A percentile compares a stretch with the other conserved stretches of the same genome.
Evolutionary conservation across 306 rosid genomes (phyloP).

Genomic region (Sesbania bispinosa): DNA sequence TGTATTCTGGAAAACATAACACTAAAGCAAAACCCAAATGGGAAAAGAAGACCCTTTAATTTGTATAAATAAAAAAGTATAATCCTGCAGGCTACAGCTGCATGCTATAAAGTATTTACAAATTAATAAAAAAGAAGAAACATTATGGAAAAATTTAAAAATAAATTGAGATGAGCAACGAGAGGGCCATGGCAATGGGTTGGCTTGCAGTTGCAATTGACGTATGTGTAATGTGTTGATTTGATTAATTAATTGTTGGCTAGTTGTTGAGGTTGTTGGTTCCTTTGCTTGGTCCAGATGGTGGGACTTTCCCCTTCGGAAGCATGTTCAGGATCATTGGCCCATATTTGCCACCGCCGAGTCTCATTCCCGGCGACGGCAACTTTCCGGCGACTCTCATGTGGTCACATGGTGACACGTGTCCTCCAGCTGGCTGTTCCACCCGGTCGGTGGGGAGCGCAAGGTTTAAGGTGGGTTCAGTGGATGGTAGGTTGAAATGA

Average conservation of each 20-base stretch:
- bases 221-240: too few relatives aligned
- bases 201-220: too few relatives aligned
- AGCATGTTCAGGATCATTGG: slow-evolving; percentile 55
- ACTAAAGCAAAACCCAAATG: too few relatives aligned
- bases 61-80: too few relatives aligned
- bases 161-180: too few relatives aligned
- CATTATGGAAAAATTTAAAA: too few relatives aligned
- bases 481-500: neutral
- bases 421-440: neutral
- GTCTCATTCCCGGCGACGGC: neutral
- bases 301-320: slow-evolving; percentile 52
- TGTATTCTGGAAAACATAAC: too few relatives aligned
- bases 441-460: slow-evolving; percentile 26
- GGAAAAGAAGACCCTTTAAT: too few relatives aligned
- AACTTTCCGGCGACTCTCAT: neutral
- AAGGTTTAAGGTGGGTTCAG: slow-evolving; percentile 9
- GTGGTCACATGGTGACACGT: neutral
- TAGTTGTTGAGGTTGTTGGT: slow-evolving; percentile 49
- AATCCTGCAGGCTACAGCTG: too few relatives aligned
- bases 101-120: too few relatives aligned
- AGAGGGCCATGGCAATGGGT: too few relatives aligned
- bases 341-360: slow-evolving; percentile 31
- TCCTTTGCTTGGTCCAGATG: slow-evolving; percentile 70
- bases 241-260: neutral
- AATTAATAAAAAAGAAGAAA: too few relatives aligned